phyloP scores from a whole-genome alignment of 139 green algal species.

The Bryopsis sp. region DNA sequence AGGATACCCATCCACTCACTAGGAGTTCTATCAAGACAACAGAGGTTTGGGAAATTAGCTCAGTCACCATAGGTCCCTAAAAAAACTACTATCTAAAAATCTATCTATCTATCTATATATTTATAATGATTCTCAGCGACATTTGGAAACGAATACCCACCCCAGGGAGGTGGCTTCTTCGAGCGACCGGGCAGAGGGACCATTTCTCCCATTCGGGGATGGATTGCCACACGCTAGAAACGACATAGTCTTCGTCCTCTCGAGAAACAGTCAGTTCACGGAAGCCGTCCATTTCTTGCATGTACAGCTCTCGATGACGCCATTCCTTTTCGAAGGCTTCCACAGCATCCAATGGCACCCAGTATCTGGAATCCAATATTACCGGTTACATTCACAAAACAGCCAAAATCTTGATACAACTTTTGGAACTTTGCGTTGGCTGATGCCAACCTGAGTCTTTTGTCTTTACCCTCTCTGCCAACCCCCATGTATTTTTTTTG shows the following conservation, averaged over 20 bases:
- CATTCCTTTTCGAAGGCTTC: conserved; percentile 6
- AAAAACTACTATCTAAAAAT: too few relatives aligned
- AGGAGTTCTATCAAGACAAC: too few relatives aligned
- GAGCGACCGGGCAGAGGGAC: conserved; percentile 11
- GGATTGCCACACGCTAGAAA: conserved; percentile 10
- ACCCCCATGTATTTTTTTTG: neutral
- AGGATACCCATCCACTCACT: too few relatives aligned
- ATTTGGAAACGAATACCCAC: conserved; percentile 7
- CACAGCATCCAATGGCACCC: neutral
- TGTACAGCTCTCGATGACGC: neutral
- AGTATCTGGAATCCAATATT: neutral
- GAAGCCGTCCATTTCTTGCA: neutral
- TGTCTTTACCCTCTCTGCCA: neutral
- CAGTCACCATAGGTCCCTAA: too few relatives aligned
- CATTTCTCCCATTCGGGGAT: conserved; percentile 31
- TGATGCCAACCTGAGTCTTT: neutral
- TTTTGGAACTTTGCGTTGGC: neutral
- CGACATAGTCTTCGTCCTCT: neutral
- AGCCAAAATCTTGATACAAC: neutral
- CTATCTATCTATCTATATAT: too few relatives aligned
- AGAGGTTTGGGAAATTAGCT: too few relatives aligned
- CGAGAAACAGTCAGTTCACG: neutral
- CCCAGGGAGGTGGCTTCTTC: conserved; percentile 24
- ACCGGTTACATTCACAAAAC: too few relatives aligned
- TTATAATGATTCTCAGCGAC: too few relatives aligned